Conservation (phyloP, 179 eudicot genomes). For the Silene vulgaris region DNA sequence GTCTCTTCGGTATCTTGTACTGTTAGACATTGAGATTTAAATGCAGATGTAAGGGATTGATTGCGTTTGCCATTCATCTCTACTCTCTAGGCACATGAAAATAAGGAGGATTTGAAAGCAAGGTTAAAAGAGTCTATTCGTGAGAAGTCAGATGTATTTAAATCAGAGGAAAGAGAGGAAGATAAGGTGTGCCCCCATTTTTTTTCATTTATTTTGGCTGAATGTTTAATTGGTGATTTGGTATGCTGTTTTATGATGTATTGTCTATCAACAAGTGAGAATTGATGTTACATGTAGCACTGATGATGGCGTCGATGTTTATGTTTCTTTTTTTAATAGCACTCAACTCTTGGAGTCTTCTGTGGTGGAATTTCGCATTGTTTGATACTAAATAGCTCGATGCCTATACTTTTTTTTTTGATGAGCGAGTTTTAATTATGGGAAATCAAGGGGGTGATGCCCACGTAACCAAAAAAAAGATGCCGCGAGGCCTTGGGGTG, state of each 20-base stretch:
- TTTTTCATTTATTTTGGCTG: background rate
- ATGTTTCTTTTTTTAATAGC: background rate
- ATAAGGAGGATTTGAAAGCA: conserved; percentile 75
- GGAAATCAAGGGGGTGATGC: background rate
- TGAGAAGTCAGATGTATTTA: conserved; percentile 78
- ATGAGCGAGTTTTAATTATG: background rate
- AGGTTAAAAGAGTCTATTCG: conserved; percentile 77
- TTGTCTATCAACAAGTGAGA: background rate
- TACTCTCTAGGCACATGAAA: conserved; percentile 51
- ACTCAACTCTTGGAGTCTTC: background rate
- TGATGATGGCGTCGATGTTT: background rate
- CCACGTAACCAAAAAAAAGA: background rate
- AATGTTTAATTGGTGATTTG: background rate
- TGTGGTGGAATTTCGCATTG: background rate
- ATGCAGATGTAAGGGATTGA: background rate
- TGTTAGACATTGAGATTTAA: conserved; percentile 2
- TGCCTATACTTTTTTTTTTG: background rate
- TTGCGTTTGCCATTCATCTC: conserved; percentile 16
- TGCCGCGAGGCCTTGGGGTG: background rate
- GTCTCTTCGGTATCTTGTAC: conserved; percentile 4
- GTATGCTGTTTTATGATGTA: background rate
- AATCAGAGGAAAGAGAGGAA: conserved; percentile 56
- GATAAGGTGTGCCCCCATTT: conserved; percentile 59
- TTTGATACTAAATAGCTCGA: background rate
- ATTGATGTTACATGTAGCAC: background rate